phyloP scores from a whole-genome alignment of 1,139 yeast species.

The Yamadazyma friedrichii region DNA sequence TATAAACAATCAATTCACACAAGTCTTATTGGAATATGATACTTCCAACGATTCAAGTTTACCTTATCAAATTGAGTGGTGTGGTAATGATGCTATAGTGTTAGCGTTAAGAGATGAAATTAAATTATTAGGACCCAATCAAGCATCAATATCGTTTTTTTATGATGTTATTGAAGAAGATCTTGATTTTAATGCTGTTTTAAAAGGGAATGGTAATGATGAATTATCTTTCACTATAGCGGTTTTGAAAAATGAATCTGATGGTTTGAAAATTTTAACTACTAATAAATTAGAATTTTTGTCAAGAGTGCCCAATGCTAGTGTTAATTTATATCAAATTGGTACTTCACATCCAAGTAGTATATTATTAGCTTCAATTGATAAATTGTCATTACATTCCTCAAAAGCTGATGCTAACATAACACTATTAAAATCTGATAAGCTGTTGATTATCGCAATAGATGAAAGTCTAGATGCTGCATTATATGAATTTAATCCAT shows the following conservation, averaged over 20 bases:
- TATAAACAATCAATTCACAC: constrained; percentile 49
- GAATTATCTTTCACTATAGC: constrained; percentile 36
- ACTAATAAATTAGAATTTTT: constrained; percentile 59
- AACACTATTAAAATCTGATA: constrained; percentile 54
- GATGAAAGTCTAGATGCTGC: constrained; percentile 74
- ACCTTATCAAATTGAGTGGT: constrained; percentile 64
- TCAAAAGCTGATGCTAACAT: constrained; percentile 83
- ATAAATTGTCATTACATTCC: constrained; percentile 64
- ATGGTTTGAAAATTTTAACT: constrained; percentile 72
- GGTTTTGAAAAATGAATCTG: constrained; percentile 51
- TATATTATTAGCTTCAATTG: constrained; percentile 78
- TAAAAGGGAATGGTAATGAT: constrained; percentile 21
- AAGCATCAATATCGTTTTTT: constrained; percentile 51
- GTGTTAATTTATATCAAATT: constrained; percentile 66
- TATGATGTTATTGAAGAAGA: constrained; percentile 40
- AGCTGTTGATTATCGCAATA: constrained; percentile 60
- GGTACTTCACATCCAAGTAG: constrained; percentile 88
- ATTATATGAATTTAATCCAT: constrained; percentile 68
- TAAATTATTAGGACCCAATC: constrained; percentile 70
- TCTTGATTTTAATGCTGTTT: constrained; percentile 30
- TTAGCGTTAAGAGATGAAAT: constrained; percentile 62
- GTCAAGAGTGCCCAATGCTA: constrained; percentile 58
- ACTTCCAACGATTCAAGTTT: constrained; percentile 34
- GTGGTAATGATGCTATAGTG: constrained; percentile 81
- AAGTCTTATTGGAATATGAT: constrained; percentile 52